Conservation (phyloP, 2,329 filamentous ascomycete genomes). For the Venturia effusa region DNA sequence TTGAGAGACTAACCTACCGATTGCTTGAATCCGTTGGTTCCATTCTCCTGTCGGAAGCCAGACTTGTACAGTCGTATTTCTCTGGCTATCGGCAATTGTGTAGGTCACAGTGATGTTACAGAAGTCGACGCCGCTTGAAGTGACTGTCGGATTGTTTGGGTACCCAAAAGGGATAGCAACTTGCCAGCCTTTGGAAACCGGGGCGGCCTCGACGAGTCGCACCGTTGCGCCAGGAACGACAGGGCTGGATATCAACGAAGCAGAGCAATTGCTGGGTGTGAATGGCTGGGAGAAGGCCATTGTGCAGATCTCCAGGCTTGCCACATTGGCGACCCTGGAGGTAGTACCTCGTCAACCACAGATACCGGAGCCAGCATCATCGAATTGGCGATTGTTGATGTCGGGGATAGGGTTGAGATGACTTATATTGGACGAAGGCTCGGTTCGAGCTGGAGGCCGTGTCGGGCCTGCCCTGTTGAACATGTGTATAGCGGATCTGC, state of each 20-base stretch:
- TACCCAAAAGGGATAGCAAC: slow-evolving; percentile 13
- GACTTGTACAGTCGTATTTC: slow-evolving; percentile 14
- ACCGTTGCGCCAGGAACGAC: slow-evolving; percentile 13
- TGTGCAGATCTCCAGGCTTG: not conserved
- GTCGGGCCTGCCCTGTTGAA: not conserved
- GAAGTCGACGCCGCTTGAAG: slow-evolving; percentile 11
- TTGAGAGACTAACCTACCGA: slow-evolving; percentile 10
- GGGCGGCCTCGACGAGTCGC: slow-evolving; percentile 13
- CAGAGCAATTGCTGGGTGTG: not conserved
- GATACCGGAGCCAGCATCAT: not conserved
- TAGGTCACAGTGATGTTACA: slow-evolving; percentile 17
- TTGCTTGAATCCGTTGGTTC: slow-evolving; percentile 24
- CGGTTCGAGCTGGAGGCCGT: not conserved
- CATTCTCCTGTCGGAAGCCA: slow-evolving; percentile 23
- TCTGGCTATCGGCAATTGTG: slow-evolving; percentile 13
- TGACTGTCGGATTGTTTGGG: slow-evolving; percentile 12
- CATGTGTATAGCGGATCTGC: too few species aligned
- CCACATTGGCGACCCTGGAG: not conserved
- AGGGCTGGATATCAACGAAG: not conserved
- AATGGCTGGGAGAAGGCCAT: not conserved
- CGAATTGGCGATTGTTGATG: not conserved
- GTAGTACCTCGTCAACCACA: not conserved
- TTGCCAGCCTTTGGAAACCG: slow-evolving; percentile 14
- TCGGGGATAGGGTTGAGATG: not conserved
- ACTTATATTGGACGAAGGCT: not conserved